These are phyloP conservation scores for Salix koriyanagi DNA, from an alignment of 345 rosid species.

Conservation along the genomic window DNA sequence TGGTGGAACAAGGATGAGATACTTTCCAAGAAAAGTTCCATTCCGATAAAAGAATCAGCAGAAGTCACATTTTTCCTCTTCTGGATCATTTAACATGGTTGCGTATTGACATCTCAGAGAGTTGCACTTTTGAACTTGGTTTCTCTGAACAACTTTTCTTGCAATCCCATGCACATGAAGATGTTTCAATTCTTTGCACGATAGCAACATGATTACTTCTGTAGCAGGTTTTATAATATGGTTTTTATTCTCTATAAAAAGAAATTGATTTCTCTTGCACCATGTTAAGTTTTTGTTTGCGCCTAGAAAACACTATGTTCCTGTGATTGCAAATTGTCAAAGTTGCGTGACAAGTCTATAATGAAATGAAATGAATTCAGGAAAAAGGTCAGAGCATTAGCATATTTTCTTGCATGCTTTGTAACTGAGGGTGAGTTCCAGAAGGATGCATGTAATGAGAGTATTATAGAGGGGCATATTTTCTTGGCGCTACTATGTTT, in stretches of 20 bases:
- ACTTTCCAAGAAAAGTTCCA: not conserved
- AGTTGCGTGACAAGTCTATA: not conserved
- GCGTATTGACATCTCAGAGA: not conserved
- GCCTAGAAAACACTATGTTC: not conserved
- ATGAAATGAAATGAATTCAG: not conserved
- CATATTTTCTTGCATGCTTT: not conserved
- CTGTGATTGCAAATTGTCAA: not conserved
- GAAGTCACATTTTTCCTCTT: not conserved
- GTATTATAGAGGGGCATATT: no score
- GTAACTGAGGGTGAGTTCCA: not conserved
- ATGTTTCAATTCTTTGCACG: constrained; percentile 3
- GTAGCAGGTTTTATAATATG: not conserved
- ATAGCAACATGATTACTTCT: not conserved
- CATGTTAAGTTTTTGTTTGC: not conserved
- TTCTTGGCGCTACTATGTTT: no score
- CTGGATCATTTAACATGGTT: not conserved
- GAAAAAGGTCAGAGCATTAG: not conserved
- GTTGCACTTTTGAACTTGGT: not conserved
- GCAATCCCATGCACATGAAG: not conserved
- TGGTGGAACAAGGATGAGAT: not conserved
- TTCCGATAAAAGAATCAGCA: not conserved
- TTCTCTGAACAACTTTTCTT: not conserved
- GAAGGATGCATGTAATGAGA: no score
- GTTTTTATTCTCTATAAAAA: not conserved
- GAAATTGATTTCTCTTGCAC: not conserved